Evolutionary conservation across 768 basidiomycete species (phyloP), one percentile per base, ranked within the genome.

Genomic region (Auricularia heimuer): DNA sequence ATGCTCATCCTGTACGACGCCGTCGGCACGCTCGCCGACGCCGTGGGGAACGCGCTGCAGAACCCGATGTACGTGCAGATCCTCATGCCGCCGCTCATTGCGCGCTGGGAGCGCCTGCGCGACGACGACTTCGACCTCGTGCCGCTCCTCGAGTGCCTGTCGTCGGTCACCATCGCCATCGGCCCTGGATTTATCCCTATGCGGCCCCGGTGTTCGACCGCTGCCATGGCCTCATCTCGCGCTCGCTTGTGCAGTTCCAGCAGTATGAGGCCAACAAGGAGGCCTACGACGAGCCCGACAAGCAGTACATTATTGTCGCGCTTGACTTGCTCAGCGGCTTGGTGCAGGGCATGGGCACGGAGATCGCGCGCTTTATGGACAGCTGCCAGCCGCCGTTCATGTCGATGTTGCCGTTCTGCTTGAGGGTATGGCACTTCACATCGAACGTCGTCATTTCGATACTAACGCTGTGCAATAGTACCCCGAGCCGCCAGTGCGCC

Each of bases 1-100:
- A 88, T 98, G 84, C 83, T 99, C 69, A 99, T 98, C 66, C 78
- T 99, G 37, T 98, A 98, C 72, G 97, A 99, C 71, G 97, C 97
- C n/a, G 90, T 99, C 58, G 97, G 97, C 6, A 99, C 97, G 0
- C 81, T 99, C 44, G 97, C 97, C 6, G 97, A 99, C 72, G 94
- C 95, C 3, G 97, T 99, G 54, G 95, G 95, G 3, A 74, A 87
- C 45, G 90, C 93, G 4, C 77, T 99, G 67, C 87, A 90, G 71
- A 92, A 94, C 73, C 83, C 92, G 7, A 77, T 84, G 8, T 94
- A 90, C 73, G 90, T 98, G 63, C 93, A 97, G 51, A 94, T 98
- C 67, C 77, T 99, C 68, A 96, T 99, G 94, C 96, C 96, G 2
- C 93, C 96, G 44, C 78, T 99, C 65, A 90, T 92, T 62, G 83